phyloP scores from a whole-genome alignment of 2,329 filamentous ascomycete genomes.

The Ascocoryne sarcoides region DNA sequence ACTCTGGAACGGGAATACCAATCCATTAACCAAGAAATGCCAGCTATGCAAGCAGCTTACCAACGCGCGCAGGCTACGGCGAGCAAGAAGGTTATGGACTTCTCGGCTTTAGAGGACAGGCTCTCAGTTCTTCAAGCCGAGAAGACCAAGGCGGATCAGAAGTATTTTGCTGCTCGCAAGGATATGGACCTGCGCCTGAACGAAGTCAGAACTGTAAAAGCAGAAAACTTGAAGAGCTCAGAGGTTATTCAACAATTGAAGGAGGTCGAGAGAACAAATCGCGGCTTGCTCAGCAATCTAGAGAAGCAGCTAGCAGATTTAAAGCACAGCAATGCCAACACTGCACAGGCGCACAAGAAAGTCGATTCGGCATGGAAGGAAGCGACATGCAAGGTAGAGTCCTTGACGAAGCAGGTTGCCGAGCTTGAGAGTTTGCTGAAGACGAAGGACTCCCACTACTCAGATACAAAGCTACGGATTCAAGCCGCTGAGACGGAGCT shows the following conservation, averaged over 20 bases:
- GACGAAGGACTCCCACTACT: slow-evolving; percentile 58
- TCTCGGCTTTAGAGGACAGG: slow-evolving; percentile 67
- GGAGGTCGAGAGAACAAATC: slow-evolving; percentile 72
- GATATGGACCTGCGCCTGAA: slow-evolving; percentile 77
- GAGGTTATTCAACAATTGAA: slow-evolving; percentile 93
- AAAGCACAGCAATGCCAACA: slow-evolving; percentile 65
- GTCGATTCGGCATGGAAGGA: slow-evolving; percentile 67
- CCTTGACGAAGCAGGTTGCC: slow-evolving; percentile 63
- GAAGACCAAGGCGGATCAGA: slow-evolving; percentile 94
- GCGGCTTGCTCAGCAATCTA: slow-evolving; percentile 68
- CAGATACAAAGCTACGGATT: slow-evolving; percentile 45
- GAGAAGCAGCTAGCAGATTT: slow-evolving; percentile 86
- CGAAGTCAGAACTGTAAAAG: slow-evolving; percentile 70
- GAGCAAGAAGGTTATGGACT: slow-evolving; percentile 78
- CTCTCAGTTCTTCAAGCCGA: slow-evolving; percentile 67
- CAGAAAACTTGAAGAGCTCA: slow-evolving; percentile 80
- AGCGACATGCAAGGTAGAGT: slow-evolving; percentile 59
- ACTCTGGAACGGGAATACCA: slow-evolving; percentile 73
- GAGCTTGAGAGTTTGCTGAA: slow-evolving; percentile 69
- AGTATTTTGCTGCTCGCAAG: slow-evolving; percentile 94
- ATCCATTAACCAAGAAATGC: slow-evolving; percentile 78
- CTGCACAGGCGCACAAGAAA: slow-evolving; percentile 64
- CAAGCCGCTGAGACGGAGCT: slow-evolving; percentile 63
- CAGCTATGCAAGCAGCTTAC: slow-evolving; percentile 83
- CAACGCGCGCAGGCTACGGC: slow-evolving; percentile 80